A percentile compares a stretch with the other conserved stretches of the same genome.
Evolutionary conservation across 2,329 filamentous ascomycete species (phyloP).

Genomic region (Fusarium sp.): DNA sequence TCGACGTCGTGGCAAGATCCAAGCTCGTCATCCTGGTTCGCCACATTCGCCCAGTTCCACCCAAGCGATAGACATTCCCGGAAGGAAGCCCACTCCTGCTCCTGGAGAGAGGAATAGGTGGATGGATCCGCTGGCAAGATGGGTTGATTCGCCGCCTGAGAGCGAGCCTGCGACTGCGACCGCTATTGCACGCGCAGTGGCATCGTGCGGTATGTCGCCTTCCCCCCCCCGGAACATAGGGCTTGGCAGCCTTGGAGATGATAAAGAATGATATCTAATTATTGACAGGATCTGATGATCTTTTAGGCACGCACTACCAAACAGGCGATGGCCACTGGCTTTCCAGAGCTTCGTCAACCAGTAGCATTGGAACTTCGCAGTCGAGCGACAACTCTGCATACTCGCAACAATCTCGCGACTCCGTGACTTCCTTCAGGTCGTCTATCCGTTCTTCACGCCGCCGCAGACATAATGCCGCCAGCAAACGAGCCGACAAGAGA

Average conservation of each 20-base stretch:
- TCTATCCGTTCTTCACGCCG: background rate
- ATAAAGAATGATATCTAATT: background rate
- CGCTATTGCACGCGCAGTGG: constrained; percentile 42
- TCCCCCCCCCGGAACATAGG: background rate
- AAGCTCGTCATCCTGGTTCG: background rate
- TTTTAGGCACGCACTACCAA: background rate
- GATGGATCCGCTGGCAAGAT: constrained; percentile 40
- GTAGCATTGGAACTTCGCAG: constrained; percentile 32
- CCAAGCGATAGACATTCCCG: background rate
- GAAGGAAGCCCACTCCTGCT: background rate
- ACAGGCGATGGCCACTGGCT: background rate
- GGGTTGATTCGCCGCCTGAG: constrained; percentile 45
- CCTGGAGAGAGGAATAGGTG: background rate
- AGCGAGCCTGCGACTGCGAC: constrained; percentile 43
- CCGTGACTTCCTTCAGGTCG: background rate
- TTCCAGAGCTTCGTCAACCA: constrained; percentile 32
- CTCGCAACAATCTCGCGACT: constrained; percentile 14
- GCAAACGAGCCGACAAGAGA: background rate
- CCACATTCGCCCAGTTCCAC: background rate
- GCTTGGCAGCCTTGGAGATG: background rate
- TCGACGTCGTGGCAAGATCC: background rate
- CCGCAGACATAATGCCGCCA: background rate
- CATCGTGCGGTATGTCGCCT: background rate
- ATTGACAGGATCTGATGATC: background rate
- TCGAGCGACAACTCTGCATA: constrained; percentile 22